Percentiles rank a stretch among this genome's conserved stretches.
phyloP scores from a whole-genome alignment of 1,284 basidiomycete genomes.

The Cerioporus squamosus region DNA sequence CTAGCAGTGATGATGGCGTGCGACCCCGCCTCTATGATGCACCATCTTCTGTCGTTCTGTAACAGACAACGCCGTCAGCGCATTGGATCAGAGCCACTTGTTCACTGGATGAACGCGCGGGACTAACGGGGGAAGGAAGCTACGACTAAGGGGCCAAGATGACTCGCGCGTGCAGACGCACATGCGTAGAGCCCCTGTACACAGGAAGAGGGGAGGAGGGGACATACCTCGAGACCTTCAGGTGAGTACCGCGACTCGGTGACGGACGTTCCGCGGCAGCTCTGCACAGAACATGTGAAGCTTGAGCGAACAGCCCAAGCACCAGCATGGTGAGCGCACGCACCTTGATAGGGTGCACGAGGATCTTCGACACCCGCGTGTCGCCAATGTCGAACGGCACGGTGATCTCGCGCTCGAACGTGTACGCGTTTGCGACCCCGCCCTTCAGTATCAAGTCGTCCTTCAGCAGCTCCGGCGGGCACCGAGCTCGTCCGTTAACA shows the following conservation, averaged over 20 bases:
- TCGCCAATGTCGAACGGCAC: slow-evolving; percentile 34
- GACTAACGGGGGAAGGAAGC: no score
- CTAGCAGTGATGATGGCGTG: slow-evolving; percentile 67
- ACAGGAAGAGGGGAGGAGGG: neutral
- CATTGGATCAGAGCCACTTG: no score
- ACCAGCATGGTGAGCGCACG: slow-evolving; percentile 11
- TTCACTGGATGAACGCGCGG: no score
- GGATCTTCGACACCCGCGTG: slow-evolving; percentile 59
- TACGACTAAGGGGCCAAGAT: no score
- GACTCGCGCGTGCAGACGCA: neutral
- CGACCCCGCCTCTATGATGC: slow-evolving; percentile 60
- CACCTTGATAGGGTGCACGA: slow-evolving; percentile 74
- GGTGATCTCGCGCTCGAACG: slow-evolving; percentile 10
- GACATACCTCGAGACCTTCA: slow-evolving; percentile 64
- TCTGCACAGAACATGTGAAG: slow-evolving; percentile 43
- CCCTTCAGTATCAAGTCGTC: slow-evolving; percentile 14
- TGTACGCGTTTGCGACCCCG: slow-evolving; percentile 9
- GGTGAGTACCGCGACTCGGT: slow-evolving; percentile 55
- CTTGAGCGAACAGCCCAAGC: slow-evolving; percentile 13
- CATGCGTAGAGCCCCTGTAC: neutral
- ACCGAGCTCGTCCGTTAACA: neutral
- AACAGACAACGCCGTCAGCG: no score
- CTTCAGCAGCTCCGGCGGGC: slow-evolving; percentile 17
- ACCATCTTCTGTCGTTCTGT: slow-evolving; percentile 73
- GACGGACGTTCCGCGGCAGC: slow-evolving; percentile 68